These are phyloP conservation scores for Beta lomatogona DNA, from an alignment of 179 eudicot genomes.

Conservation along the genomic window DNA sequence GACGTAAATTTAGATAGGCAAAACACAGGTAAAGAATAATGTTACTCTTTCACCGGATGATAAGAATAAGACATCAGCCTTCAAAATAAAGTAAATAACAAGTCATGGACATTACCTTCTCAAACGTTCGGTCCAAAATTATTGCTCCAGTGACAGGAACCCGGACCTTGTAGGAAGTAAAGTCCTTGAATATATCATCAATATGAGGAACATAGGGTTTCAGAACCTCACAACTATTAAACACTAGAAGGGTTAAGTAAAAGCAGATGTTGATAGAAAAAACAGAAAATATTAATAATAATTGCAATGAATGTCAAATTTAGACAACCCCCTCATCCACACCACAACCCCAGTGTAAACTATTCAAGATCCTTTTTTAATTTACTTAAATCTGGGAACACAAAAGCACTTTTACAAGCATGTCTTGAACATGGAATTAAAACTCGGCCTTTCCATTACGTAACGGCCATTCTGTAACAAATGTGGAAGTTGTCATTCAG, in stretches of 20 bases:
- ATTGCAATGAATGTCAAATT: not conserved
- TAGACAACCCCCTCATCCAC: not conserved
- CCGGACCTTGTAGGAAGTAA: constrained; percentile 95
- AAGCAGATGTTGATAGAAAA: constrained; percentile 12
- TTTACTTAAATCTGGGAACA: not conserved
- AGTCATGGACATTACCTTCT: constrained; percentile 62
- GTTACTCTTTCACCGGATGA: not conserved
- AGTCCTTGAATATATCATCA: constrained; percentile 98
- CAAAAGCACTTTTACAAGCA: not conserved
- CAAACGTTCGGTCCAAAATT: constrained; percentile 81
- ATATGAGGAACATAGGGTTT: constrained; percentile 93
- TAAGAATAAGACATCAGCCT: not conserved
- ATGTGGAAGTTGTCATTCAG: no score
- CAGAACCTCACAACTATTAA: constrained; percentile 90
- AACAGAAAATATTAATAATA: not conserved
- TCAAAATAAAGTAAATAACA: not conserved
- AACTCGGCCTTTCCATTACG: no score
- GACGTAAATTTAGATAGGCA: not conserved
- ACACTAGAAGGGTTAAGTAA: constrained; percentile 72
- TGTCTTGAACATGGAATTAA: not conserved
- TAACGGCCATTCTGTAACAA: no score
- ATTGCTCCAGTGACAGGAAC: constrained; percentile 99
- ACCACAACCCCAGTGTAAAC: not conserved
- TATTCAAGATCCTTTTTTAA: not conserved
- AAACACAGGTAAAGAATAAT: not conserved